These are phyloP conservation scores for Aspergillus persii DNA, from an alignment of 2,329 filamentous ascomycete genomes.

Conservation along the genomic window DNA sequence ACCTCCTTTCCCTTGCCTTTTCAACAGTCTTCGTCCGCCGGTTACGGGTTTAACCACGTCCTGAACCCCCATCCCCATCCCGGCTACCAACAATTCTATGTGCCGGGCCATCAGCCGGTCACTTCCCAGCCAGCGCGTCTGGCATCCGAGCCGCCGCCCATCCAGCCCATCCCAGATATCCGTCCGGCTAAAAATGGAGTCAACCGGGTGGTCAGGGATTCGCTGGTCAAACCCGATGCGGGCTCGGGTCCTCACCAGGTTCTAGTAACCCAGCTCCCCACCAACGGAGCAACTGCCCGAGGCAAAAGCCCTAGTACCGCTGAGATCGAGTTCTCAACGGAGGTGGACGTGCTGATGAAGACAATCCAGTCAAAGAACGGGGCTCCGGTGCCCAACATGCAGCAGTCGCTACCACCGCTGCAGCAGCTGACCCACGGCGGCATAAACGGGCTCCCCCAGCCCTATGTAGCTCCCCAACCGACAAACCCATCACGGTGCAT, in stretches of 20 bases:
- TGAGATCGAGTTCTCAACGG: constrained; percentile 69
- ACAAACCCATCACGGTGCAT: constrained; percentile 17
- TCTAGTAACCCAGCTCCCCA: constrained; percentile 5
- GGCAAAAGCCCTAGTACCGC: constrained; percentile 47
- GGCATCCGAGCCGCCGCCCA: constrained; percentile 28
- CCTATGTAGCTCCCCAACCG: constrained; percentile 24
- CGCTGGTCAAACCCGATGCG: constrained; percentile 14
- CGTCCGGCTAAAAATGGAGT: constrained; percentile 39
- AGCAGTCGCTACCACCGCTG: constrained; percentile 34
- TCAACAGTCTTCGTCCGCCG: constrained; percentile 29
- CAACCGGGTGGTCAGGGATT: constrained; percentile 26
- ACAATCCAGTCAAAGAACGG: constrained; percentile 69
- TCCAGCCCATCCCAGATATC: constrained; percentile 37
- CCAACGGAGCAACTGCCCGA: constrained; percentile 9
- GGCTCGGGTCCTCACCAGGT: constrained; percentile 4
- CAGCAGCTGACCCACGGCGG: constrained; percentile 33
- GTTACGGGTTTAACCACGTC: constrained; percentile 35
- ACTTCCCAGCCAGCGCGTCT: constrained; percentile 28
- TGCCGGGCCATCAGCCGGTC: constrained; percentile 28
- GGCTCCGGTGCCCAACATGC: constrained; percentile 25
- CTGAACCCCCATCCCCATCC: constrained; percentile 27
- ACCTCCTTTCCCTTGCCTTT: constrained; percentile 39
- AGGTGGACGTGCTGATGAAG: constrained; percentile 85
- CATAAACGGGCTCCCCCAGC: constrained; percentile 19
- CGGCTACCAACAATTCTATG: constrained; percentile 35